Evolutionary conservation across 2,329 filamentous ascomycete species (phyloP).

Genomic region (Diplodia seriata): DNA sequence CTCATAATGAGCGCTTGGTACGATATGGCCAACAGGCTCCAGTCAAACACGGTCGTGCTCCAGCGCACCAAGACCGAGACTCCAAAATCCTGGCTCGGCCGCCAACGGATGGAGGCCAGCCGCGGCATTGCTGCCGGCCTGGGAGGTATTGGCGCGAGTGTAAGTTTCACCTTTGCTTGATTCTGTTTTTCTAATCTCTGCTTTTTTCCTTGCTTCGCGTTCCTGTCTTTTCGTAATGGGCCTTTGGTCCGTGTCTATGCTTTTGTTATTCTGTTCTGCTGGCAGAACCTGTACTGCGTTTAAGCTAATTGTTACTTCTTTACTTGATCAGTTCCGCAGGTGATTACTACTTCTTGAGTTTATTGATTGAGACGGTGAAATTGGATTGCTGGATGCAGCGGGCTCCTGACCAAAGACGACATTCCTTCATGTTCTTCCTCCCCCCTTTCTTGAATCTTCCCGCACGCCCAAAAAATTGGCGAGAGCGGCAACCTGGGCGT

Average conservation of each 20-base stretch:
- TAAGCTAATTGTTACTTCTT: slow-evolving; percentile 5
- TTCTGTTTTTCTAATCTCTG: not conserved
- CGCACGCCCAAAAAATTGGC: not conserved
- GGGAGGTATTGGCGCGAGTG: slow-evolving; percentile 29
- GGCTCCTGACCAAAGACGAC: slow-evolving; percentile 14
- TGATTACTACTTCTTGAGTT: slow-evolving; percentile 14
- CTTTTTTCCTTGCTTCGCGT: not conserved
- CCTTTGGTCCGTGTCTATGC: too few species aligned
- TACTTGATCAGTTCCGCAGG: slow-evolving; percentile 13
- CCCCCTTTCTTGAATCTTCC: slow-evolving; percentile 8
- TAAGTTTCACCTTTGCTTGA: slow-evolving; percentile 6
- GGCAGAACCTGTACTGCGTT: not conserved
- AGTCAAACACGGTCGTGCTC: slow-evolving; percentile 82
- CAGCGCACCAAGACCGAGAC: slow-evolving; percentile 73
- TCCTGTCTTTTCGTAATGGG: too few species aligned
- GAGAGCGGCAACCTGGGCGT: slow-evolving; percentile 19
- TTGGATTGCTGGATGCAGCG: slow-evolving; percentile 20
- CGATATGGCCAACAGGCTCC: slow-evolving; percentile 76
- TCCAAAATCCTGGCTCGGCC: slow-evolving; percentile 83
- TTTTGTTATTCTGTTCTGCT: not conserved
- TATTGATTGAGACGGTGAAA: slow-evolving; percentile 22
- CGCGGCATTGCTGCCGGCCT: slow-evolving; percentile 28
- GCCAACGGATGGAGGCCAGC: slow-evolving; percentile 64
- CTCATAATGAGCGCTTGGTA: slow-evolving; percentile 88
- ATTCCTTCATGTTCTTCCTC: slow-evolving; percentile 4